phyloP scores from a whole-genome alignment of 345 rosid genomes.

The Abelmoschus esculentus region DNA sequence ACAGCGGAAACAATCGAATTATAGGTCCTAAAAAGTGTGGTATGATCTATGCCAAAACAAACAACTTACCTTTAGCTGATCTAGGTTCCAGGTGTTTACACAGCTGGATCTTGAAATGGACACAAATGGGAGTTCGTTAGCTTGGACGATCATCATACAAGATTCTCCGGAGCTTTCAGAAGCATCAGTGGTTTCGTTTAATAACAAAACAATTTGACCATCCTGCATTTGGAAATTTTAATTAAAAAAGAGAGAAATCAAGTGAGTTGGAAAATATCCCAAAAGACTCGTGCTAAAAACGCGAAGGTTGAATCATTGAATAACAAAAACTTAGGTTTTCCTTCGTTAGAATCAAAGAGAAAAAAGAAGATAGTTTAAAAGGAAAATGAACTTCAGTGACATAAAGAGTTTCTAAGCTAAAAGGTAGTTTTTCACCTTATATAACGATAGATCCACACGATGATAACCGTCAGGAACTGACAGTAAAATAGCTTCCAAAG shows the following conservation, averaged over 20 bases:
- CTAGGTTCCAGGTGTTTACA: slow-evolving; percentile 42
- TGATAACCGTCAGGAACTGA: slow-evolving; percentile 53
- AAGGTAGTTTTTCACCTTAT: slow-evolving; percentile 50
- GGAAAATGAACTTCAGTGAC: not conserved
- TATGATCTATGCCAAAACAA: slow-evolving; percentile 1
- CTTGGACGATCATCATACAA: slow-evolving; percentile 67
- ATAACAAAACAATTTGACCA: slow-evolving; percentile 52
- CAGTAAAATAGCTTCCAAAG: slow-evolving; percentile 56
- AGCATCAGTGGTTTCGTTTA: slow-evolving; percentile 37
- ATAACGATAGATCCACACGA: slow-evolving; percentile 71
- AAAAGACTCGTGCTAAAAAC: not conserved
- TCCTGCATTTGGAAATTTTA: slow-evolving; percentile 36
- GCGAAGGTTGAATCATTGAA: not conserved
- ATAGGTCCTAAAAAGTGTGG: not conserved
- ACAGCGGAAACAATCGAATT: not conserved
- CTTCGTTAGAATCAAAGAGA: no score
- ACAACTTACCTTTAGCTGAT: slow-evolving; percentile 53
- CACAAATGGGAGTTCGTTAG: slow-evolving; percentile 58
- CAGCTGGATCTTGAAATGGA: slow-evolving; percentile 38
- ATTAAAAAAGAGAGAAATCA: not conserved
- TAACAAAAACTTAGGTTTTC: not conserved
- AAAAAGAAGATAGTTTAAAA: not conserved
- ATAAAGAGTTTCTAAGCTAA: not conserved
- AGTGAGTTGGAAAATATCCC: slow-evolving; percentile 2
- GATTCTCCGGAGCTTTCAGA: slow-evolving; percentile 69